A percentile compares a stretch with the other conserved stretches of the same genome.
Evolutionary conservation across 257 asterid species (phyloP).

Genomic region (Mitragyna speciosa): DNA sequence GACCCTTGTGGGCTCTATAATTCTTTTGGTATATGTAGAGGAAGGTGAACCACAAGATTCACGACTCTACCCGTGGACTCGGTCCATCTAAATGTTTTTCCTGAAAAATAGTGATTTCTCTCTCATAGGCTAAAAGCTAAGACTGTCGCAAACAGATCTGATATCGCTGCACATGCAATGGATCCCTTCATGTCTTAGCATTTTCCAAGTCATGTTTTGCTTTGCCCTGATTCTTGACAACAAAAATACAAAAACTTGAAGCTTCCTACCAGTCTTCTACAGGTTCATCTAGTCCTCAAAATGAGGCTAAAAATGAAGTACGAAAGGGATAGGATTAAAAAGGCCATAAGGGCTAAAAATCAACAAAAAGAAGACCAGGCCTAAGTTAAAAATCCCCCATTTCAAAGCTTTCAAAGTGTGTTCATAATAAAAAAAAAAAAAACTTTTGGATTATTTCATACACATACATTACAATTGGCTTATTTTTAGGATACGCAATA

Average conservation of each 20-base stretch:
- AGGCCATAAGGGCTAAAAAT: not conserved
- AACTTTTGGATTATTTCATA: not conserved
- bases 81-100: no score
- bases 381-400: not conserved
- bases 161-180: slow-evolving; percentile 21
- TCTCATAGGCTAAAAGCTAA: slow-evolving; percentile 17
- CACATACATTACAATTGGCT: not conserved
- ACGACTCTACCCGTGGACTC: no score
- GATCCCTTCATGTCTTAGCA: slow-evolving; percentile 32
- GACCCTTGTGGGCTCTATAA: no score
- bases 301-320: not conserved
- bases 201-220: slow-evolving; percentile 42
- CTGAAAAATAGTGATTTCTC: not conserved
- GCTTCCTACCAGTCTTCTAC: not conserved
- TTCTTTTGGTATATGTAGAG: no score
- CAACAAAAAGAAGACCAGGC: no score
- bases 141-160: slow-evolving; percentile 43
- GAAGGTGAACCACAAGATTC: no score
- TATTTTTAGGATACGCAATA: not conserved
- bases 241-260: slow-evolving; percentile 34
- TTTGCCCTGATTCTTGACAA: slow-evolving; percentile 33
- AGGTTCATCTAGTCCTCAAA: not conserved
- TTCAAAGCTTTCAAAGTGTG: not conserved
- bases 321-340: not conserved
- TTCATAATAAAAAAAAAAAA: not conserved